These are phyloP conservation scores for fission yeast (Schizosaccharomyces pombe) DNA, from an alignment of 805 yeast species.

Conservation along the genomic window DNA sequence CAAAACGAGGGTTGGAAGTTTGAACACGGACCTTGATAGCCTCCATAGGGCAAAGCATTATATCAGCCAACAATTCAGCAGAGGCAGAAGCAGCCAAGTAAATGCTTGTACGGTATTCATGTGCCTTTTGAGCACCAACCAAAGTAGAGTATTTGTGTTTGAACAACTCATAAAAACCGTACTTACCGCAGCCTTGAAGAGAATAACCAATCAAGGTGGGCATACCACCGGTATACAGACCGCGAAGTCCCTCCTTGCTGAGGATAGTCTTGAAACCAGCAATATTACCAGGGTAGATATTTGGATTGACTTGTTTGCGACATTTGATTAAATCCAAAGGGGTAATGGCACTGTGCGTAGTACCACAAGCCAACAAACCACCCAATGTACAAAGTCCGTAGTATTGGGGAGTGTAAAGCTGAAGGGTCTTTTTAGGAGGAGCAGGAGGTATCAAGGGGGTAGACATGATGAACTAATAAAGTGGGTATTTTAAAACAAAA, in stretches of 20 bases:
- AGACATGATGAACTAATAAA: neutral
- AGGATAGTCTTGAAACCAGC: conserved; percentile 37
- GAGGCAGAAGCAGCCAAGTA: conserved; percentile 55
- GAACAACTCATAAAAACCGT: conserved; percentile 34
- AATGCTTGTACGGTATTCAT: conserved; percentile 37
- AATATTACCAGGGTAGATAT: conserved; percentile 42
- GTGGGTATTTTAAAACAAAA: neutral
- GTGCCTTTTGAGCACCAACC: conserved; percentile 41
- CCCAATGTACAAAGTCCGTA: neutral
- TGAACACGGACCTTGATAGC: conserved; percentile 39
- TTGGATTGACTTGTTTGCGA: conserved; percentile 66
- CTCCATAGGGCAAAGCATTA: conserved; percentile 61
- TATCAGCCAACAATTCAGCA: conserved; percentile 67
- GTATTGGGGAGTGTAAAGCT: neutral
- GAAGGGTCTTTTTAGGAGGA: neutral
- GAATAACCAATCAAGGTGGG: conserved; percentile 65
- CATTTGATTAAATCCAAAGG: conserved; percentile 70
- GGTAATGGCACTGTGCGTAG: conserved; percentile 3
- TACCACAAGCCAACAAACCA: neutral
- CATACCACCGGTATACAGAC: conserved; percentile 63
- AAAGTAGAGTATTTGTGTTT: conserved; percentile 23
- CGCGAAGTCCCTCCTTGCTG: conserved; percentile 33
- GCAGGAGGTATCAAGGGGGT: neutral
- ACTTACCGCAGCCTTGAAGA: conserved; percentile 53
- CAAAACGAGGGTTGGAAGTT: conserved; percentile 14